Evolutionary conservation across 441 rosid genomes (phyloP).

Genomic region (Gossypium schwendimanii): DNA sequence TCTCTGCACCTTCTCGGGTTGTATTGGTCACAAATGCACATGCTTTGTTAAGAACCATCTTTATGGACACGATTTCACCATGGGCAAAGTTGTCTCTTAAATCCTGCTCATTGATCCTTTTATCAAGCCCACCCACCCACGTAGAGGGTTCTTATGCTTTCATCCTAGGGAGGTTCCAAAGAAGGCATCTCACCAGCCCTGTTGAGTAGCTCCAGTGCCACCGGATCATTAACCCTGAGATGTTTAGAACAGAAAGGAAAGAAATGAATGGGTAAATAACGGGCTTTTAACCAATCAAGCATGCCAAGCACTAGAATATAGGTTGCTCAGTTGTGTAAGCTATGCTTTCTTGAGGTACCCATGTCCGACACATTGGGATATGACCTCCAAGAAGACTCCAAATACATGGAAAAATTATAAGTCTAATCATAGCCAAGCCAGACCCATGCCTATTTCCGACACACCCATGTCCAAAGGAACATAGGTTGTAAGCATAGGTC

Average conservation of each 20-base stretch:
- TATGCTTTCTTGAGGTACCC: too few relatives aligned
- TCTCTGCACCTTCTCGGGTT: background rate
- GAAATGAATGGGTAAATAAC: background rate
- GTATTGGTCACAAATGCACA: background rate
- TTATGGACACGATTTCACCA: slow-evolving; percentile 19
- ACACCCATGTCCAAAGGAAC: too few relatives aligned
- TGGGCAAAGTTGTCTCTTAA: slow-evolving; percentile 66
- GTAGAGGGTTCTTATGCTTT: slow-evolving; percentile 78
- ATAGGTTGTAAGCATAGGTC: too few relatives aligned
- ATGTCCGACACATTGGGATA: too few relatives aligned
- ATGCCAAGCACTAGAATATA: too few relatives aligned
- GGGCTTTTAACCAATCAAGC: background rate
- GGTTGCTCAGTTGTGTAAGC: too few relatives aligned
- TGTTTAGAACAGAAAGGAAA: background rate
- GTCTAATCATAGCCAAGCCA: too few relatives aligned
- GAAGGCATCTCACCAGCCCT: slow-evolving; percentile 93
- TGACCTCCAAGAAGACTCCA: too few relatives aligned
- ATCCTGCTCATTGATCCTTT: slow-evolving; percentile 74
- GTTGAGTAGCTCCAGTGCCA: slow-evolving; percentile 72
- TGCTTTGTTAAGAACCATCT: slow-evolving; percentile 77
- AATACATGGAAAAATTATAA: too few relatives aligned
- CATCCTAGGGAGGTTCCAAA: slow-evolving; percentile 80
- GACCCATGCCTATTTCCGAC: too few relatives aligned
- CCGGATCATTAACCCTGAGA: slow-evolving; percentile 88
- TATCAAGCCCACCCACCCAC: slow-evolving; percentile 87